Evolutionary conservation across 108 stramenopile species (phyloP), one percentile per base, ranked within the genome.

Genomic region (Nannochloropsis salina): DNA sequence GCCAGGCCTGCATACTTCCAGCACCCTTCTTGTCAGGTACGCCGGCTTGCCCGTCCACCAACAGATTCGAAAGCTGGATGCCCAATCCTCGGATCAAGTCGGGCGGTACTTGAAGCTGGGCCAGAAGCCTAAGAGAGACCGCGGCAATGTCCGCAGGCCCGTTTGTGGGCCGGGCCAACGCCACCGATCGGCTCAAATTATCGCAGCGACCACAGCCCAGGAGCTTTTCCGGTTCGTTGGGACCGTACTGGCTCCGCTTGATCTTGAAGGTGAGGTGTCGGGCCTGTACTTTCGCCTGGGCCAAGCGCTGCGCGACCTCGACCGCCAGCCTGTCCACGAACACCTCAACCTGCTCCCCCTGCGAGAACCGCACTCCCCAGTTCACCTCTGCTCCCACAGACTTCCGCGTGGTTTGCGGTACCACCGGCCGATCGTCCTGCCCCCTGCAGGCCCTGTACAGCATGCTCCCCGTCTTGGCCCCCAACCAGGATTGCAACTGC

Each of bases 301-400:
- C 81, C 95, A 97, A 94, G 21, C 96, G 87, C 47, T 86, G 92
- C 79, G 91, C 86, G 3, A 97, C 94, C 89, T 97, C 97, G n/a
- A 86, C 92, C 0, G 94, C 88, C 74, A 97, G 88, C 51, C 94
- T 93, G 42, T 86, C 45, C 85, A 97, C 92, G 89, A 96, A 94
- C 42, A 93, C 85, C 51, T 96, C 93, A 21, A 93, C 90, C 18
- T 96, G 95, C 74, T 92, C 93, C 18, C 92, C 93, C 4, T 94
- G 94, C 86, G 94, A 89, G 86, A 97, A 97, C 42, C 97, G 88
- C 20, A 97, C 94, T 8, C 97, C 97, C 85, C 95, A 97, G 89
- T 96, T 97, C 44, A 93, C 92, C 88, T 97, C 97, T n/a, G 96
- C 96, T 12, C 97, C 96, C 43, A 96, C 95, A 44, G 94, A 94